Evolutionary conservation across 2,329 filamentous ascomycete genomes (phyloP), one percentile per base, ranked within the genome.

Genomic region (Aureobasidium sp.): DNA sequence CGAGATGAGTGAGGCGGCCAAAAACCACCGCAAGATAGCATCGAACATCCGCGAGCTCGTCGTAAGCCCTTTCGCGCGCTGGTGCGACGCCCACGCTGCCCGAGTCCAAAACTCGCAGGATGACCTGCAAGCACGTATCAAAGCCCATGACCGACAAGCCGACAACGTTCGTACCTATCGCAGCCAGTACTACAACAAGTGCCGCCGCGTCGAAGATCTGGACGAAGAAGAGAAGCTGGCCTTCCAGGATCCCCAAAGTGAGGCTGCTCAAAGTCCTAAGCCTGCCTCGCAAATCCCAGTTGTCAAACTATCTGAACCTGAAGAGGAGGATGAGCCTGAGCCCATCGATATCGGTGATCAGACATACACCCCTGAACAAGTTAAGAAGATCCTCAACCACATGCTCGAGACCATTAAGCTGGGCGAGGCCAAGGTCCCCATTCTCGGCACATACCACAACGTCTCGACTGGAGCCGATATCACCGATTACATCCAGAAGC

Each of bases 181-280:
- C 66, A 96, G 90, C 75, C 89, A 90, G 69, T 99, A 99, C 77
- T 97, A 97, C 83, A 99, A 97, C 81, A 99, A 97, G 77, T 99
- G 94, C 74, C 88, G 95, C 54, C 80, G 97, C 65, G 88, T 97
- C 7, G 95, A 99, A 73, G 94, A 99, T 72, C 78, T 97, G 64
- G 94, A 99, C 74, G 94, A 99, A 76, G 95, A 99, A 79, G 96
- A 97, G 75, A 97, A 99, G 77, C 83, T 99, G 61, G 94, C 92
- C 42, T 99, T 99, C 76, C 91, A 96, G 74, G 91, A 92, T 66
- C 91, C 91, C 5, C 80, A 83, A 64, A 80, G 73, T 57, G 76
- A 81, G 64, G 73, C 70, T 21, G 71, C 73, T 9, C 72, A 76
- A 69, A 81, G 83, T 73, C 77, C 80, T 61, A 74, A 80, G 71